Evolutionary conservation across 1,139 yeast genomes (phyloP), one percentile per base, ranked within the genome.

Genomic region (Magnusiomyces paraingens): DNA sequence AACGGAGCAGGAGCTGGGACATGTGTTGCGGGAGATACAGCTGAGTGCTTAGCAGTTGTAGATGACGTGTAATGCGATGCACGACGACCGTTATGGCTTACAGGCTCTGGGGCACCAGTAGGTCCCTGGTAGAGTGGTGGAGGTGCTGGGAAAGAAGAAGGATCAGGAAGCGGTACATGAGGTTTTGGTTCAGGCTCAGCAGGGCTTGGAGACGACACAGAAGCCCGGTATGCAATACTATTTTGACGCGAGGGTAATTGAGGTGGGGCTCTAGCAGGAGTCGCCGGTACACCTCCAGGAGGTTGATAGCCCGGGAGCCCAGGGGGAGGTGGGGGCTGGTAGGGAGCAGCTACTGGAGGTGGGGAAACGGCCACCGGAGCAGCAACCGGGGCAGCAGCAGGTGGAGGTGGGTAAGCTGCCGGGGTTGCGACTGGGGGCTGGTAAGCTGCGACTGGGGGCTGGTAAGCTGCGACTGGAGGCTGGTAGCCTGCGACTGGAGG

Each of bases 281-380:
- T 39, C 8, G 32, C 32, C 8, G 32, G 32, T 26, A 26, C 32
- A 39, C 52, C 22, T 12, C 46, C 47, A 2, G 56, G 56, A 14
- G 47, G 51, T 12, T 26, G 45, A 22, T 53, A 51, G 14, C 47
- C 53, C 2, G 56, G 53, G 20, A 47, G 39, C 2, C 39, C 51
- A 35, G 45, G 21, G 15, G 45, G 36, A 8, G 51, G 32, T 2
- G 52, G 44, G 3, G 22, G 46, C n/a, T 15, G 18, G 21, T 21
- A 21, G 15, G 50, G 18, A 11, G 42, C 29, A 47, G 50, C 44
- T 10, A 39, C 39, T 26, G 29, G 21, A 21, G 52, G 21, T 39
- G 50, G 11, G 35, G 49, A 12, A 8, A 26, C 32, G 8, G 32
- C 32, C 8, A 26, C 32, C 8, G 32, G 32, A 26, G 32, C 32